phyloP scores from a whole-genome alignment of 1,284 basidiomycete genomes.

The Bondarzewia mesenterica region DNA sequence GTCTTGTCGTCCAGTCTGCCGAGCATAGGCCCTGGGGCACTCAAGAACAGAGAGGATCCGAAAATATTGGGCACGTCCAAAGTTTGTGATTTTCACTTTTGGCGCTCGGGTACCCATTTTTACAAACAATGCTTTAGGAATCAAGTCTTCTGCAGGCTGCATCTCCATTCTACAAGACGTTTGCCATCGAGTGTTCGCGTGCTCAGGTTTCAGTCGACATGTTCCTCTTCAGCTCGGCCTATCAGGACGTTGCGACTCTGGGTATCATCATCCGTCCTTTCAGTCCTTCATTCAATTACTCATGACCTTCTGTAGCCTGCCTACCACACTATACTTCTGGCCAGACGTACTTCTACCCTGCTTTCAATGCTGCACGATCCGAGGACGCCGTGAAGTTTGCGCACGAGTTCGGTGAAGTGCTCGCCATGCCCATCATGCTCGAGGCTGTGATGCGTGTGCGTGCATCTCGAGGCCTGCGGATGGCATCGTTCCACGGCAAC shows the following conservation, averaged over 20 bases:
- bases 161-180: constrained; percentile 96
- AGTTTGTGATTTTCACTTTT: constrained; percentile 31
- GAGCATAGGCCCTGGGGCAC: constrained; percentile 81
- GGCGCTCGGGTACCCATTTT: constrained; percentile 2
- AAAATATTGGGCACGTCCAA: constrained; percentile 95
- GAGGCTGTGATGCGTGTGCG: constrained; percentile 98
- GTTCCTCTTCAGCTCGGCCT: constrained; percentile 93
- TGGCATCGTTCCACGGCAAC: constrained; percentile 99
- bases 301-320: constrained; percentile 48
- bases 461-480: constrained; percentile 87
- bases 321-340: constrained; percentile 97
- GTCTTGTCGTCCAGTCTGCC: constrained; percentile 87
- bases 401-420: constrained; percentile 90
- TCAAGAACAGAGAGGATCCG: constrained; percentile 95
- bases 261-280: constrained; percentile 33
- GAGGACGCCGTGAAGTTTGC: constrained; percentile 98
- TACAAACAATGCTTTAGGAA: constrained; percentile 42
- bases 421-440: constrained; percentile 92
- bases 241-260: constrained; percentile 93
- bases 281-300: constrained; percentile 1
- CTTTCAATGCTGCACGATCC: constrained; percentile 89
- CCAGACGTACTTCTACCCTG: constrained; percentile 97
- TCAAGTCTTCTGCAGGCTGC: constrained; percentile 83
- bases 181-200: constrained; percentile 97
- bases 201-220: constrained; percentile 98